Evolutionary conservation across 345 rosid species (phyloP).

Genomic region (Eucalyptus lansdowneana): DNA sequence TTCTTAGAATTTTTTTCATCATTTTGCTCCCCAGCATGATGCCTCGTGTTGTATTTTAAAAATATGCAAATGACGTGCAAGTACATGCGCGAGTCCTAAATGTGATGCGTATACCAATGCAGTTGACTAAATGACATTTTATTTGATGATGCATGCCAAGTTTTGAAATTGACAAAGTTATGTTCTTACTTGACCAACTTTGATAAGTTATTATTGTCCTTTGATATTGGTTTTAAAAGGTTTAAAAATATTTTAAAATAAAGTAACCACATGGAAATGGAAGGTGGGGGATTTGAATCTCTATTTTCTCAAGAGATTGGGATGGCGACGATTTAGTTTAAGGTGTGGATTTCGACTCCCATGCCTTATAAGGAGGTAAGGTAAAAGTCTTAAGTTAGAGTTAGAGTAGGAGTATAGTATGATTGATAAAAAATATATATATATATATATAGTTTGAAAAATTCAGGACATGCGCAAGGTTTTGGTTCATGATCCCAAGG

Average conservation of each 20-base stretch:
- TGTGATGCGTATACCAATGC: background rate
- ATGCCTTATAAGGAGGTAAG: fast-evolving
- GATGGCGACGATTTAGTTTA: fast-evolving
- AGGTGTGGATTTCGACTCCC: fast-evolving
- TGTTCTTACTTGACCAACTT: background rate
- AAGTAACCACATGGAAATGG: too few species aligned
- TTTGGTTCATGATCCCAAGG: background rate
- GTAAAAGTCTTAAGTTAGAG: too few species aligned
- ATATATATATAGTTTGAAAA: too few species aligned
- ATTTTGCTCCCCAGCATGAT: background rate
- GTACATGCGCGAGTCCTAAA: background rate
- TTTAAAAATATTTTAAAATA: background rate
- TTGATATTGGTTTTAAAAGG: background rate
- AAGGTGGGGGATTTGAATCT: fast-evolving
- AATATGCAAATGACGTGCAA: background rate
- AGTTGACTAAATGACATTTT: background rate
- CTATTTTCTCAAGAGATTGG: fast-evolving
- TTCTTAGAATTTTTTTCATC: background rate
- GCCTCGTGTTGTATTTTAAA: background rate
- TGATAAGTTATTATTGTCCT: background rate
- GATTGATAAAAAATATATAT: too few species aligned
- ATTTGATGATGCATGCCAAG: background rate
- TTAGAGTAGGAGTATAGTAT: too few species aligned
- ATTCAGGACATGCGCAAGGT: background rate
- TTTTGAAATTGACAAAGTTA: background rate